Conservation (phyloP, 768 basidiomycete genomes). For the Suillus discolor region DNA sequence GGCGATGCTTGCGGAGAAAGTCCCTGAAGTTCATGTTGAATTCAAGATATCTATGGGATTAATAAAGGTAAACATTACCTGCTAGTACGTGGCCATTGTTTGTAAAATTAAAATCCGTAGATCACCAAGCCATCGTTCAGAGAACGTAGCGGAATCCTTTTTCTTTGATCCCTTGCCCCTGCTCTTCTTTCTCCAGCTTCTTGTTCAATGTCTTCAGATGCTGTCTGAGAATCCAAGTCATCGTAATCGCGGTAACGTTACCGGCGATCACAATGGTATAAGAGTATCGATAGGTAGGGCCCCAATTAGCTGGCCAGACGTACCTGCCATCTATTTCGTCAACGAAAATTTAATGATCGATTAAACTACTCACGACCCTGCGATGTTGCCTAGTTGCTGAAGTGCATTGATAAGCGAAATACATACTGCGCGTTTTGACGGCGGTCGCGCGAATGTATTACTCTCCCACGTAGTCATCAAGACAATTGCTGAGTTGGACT, state of each 20-base stretch:
- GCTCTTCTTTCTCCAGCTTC: conserved; percentile 39
- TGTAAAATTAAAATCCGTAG: too few relatives aligned
- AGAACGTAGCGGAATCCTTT: conserved; percentile 55
- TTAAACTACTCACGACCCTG: conserved; percentile 65
- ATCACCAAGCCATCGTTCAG: conserved; percentile 23
- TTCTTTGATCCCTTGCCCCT: conserved; percentile 42
- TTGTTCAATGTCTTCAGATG: conserved; percentile 46
- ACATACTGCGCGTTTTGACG: conserved; percentile 88
- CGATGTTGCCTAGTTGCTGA: conserved; percentile 81
- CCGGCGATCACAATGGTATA: conserved; percentile 73
- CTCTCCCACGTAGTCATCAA: conserved; percentile 57
- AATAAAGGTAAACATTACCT: too few relatives aligned
- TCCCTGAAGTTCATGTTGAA: too few relatives aligned
- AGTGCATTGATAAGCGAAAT: conserved; percentile 81
- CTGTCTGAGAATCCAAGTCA: conserved; percentile 50
- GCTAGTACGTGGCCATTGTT: background rate
- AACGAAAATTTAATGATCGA: conserved; percentile 4
- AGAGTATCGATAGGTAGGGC: conserved; percentile 66
- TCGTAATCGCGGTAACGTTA: conserved; percentile 49
- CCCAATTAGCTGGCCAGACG: conserved; percentile 69
- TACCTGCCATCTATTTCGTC: conserved; percentile 43
- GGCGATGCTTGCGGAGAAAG: too few relatives aligned
- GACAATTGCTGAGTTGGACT: conserved; percentile 72
- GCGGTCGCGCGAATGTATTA: conserved; percentile 69
- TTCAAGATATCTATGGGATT: too few relatives aligned